Base-by-base conservation (phyloP, 495 filamentous ascomycete species). In the Sporormia fimetaria region DNA sequence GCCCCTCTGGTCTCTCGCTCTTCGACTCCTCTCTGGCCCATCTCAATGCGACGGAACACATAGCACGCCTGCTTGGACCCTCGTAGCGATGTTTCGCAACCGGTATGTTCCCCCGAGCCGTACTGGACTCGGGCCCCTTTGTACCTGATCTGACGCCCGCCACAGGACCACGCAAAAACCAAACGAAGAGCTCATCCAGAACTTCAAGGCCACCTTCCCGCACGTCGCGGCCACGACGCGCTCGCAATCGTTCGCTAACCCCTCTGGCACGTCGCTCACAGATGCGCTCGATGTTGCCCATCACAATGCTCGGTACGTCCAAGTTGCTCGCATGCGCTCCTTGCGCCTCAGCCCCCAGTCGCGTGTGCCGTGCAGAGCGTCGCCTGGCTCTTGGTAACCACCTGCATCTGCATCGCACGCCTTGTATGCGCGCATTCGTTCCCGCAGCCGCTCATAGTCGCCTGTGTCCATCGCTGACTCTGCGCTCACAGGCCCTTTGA, bases 101-200 rank as follows among this genome's bases (percentile, higher is more conserved):
- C 47, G 61, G 61, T 64, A 52, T 10, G 57, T 51, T n/a, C 23
- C 14, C 15, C 12, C 11, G 15, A 21, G 11, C 26, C 7, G 15
- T 27, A 21, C 33, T 40, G 6, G 5, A n/a, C n/a, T n/a, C 12
- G 8, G 18, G 11, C 33, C 16, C n/a, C 33, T 10, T 21, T 37
- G 38, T 40, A 30, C 42, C 28, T 43, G 20, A 39, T 20, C 52
- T 47, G 42, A 50, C 43, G 4, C 12, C n/a, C 36, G 40, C 18
- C 47, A 28, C 56, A 92, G 84, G 52, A 83, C 76, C 52, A 87
- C 81, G 30, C 86, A 87, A 62, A 94, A 93, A 67, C 87, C 87
- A 27, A 76, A 72, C 54, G 78, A 83, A 51, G 84, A 87, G 47
- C 72, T 94, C 51, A 77, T 87, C 66, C 78, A 71, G 57, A 76